Evolutionary conservation across 2,329 filamentous ascomycete genomes (phyloP).

Genomic region (Eurotiales sp.): DNA sequence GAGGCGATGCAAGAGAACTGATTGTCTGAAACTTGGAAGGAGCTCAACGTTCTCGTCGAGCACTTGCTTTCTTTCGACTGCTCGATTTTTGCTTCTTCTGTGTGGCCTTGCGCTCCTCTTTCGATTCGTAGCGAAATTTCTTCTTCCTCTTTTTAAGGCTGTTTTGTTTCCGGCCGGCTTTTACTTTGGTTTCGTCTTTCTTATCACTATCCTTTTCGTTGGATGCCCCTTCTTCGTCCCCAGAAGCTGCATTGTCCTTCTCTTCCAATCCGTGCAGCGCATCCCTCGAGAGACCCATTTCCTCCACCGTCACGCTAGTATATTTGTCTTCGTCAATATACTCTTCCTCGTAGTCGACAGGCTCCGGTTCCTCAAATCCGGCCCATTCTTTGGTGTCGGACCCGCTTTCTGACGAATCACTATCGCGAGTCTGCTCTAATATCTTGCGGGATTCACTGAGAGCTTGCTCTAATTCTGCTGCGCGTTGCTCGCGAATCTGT

Average conservation of each 20-base stretch:
- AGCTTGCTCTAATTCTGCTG: slow-evolving; percentile 75
- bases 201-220: slow-evolving; percentile 23
- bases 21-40: neutral
- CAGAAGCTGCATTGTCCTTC: neutral
- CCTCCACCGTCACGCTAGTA: slow-evolving; percentile 90
- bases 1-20: neutral
- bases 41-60: slow-evolving; percentile 40
- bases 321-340: slow-evolving; percentile 96
- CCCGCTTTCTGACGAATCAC: slow-evolving; percentile 27
- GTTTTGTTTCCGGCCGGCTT: slow-evolving; percentile 25
- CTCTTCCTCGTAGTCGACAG: slow-evolving; percentile 78
- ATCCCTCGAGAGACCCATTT: slow-evolving; percentile 73
- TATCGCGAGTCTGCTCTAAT: slow-evolving; percentile 55
- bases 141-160: slow-evolving; percentile 75
- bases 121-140: slow-evolving; percentile 90
- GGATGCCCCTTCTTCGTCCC: slow-evolving; percentile 23
- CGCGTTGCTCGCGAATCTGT: slow-evolving; percentile 79
- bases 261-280: slow-evolving; percentile 29
- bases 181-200: slow-evolving; percentile 30
- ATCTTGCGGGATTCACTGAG: slow-evolving; percentile 71
- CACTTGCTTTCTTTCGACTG: slow-evolving; percentile 67
- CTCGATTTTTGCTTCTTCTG: slow-evolving; percentile 61
- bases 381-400: slow-evolving; percentile 55
- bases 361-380: slow-evolving; percentile 55
- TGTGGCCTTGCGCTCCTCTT: slow-evolving; percentile 68